Conservation (phyloP, 768 basidiomycete species). For the Suillus bovinus region DNA sequence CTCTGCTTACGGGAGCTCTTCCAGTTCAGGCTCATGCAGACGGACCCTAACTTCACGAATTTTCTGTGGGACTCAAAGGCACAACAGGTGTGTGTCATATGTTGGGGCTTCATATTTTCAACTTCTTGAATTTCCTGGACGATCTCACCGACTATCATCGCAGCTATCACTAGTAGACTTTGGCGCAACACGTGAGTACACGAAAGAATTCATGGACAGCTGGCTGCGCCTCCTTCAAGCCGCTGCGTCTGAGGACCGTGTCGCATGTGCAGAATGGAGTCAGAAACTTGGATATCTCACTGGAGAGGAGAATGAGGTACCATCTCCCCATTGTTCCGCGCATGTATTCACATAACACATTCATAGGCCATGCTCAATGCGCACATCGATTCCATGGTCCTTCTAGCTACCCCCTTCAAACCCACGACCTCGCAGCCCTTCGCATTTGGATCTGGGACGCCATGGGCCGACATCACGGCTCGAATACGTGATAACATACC, state of each 20-base stretch:
- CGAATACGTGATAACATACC: constrained; percentile 83
- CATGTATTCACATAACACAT: not conserved
- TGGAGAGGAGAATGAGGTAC: constrained; percentile 80
- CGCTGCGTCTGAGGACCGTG: constrained; percentile 67
- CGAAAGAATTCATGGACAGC: constrained; percentile 80
- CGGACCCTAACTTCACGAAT: constrained; percentile 98
- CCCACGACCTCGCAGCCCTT: constrained; percentile 65
- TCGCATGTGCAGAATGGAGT: constrained; percentile 71
- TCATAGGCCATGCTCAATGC: constrained; percentile 76
- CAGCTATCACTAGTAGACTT: constrained; percentile 82
- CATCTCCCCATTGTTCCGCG: not conserved
- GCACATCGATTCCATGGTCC: constrained; percentile 78
- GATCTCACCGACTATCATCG: constrained; percentile 42
- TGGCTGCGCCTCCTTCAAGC: constrained; percentile 87
- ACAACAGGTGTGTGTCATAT: constrained; percentile 49
- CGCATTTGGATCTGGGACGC: constrained; percentile 67
- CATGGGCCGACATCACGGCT: constrained; percentile 71
- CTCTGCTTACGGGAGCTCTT: constrained; percentile 91
- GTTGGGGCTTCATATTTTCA: not conserved
- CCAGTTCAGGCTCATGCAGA: constrained; percentile 92
- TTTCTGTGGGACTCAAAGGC: constrained; percentile 83
- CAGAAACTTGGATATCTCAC: constrained; percentile 87
- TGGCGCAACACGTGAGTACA: constrained; percentile 89
- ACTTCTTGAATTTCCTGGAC: constrained; percentile 1
- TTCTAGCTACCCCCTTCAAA: constrained; percentile 87